Evolutionary conservation across 768 basidiomycete genomes (phyloP).

Genomic region (Rubroboletus satanas): DNA sequence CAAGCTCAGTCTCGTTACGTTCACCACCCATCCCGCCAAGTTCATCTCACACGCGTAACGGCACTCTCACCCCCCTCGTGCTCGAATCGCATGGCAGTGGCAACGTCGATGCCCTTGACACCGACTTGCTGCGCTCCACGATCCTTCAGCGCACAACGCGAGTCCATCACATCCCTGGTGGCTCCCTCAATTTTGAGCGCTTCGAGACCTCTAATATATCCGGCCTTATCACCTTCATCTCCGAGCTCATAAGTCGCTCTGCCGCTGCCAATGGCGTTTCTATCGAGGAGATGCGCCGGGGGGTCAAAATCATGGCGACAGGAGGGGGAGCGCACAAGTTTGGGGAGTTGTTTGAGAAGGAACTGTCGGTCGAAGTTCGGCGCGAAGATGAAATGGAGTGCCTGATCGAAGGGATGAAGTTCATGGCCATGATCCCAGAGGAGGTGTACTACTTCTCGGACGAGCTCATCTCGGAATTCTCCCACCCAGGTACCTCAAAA

Average conservation of each 20-base stretch:
- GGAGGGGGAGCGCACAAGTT: constrained; percentile 97
- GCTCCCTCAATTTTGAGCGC: constrained; percentile 94
- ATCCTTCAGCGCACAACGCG: constrained; percentile 61
- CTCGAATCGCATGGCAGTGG: constrained; percentile 48
- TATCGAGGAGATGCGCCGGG: constrained; percentile 84
- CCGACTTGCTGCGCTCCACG: constrained; percentile 52
- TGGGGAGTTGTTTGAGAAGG: constrained; percentile 72
- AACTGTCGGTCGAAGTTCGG: constrained; percentile 78
- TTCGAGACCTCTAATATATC: constrained; percentile 92
- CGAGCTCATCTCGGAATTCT: constrained; percentile 77
- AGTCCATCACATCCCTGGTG: constrained; percentile 81
- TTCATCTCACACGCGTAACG: constrained; percentile 44
- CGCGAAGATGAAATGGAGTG: constrained; percentile 99
- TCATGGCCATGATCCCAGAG: constrained; percentile 92
- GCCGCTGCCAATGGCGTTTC: constrained; percentile 83
- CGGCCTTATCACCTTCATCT: constrained; percentile 82
- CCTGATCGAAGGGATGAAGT: constrained; percentile 91
- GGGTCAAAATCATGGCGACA: constrained; percentile 96
- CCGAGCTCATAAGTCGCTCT: constrained; percentile 79
- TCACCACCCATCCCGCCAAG: constrained; percentile 26
- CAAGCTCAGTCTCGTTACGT: constrained; percentile 4
- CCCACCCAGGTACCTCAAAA: constrained; percentile 32
- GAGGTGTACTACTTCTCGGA: constrained; percentile 99
- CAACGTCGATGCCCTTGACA: constrained; percentile 31
- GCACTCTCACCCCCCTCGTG: constrained; percentile 79